Conservation (phyloP, 495 filamentous ascomycete species). For the Zalerion maritima region DNA sequence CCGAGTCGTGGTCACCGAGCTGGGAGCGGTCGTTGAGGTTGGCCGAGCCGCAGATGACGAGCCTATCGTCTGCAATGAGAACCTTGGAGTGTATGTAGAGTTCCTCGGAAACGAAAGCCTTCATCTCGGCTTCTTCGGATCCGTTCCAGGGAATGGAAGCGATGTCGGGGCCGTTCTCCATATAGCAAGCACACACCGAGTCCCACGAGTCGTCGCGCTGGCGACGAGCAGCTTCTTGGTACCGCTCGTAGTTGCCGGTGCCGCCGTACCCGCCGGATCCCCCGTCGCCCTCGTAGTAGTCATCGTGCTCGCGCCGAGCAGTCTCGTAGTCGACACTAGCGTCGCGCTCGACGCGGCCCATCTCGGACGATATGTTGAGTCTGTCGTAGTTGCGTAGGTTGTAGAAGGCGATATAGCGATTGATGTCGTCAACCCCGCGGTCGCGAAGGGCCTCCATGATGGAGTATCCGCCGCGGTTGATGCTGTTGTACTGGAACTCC, state of each 20-base stretch:
- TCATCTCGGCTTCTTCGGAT: constrained; percentile 55
- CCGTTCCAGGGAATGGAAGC: constrained; percentile 69
- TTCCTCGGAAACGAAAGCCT: constrained; percentile 84
- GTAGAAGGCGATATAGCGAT: constrained; percentile 85
- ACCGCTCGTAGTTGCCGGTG: constrained; percentile 31
- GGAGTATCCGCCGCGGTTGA: constrained; percentile 72
- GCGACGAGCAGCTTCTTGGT: constrained; percentile 50
- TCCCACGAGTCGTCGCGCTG: constrained; percentile 49
- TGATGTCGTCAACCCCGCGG: constrained; percentile 50
- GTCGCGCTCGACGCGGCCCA: constrained; percentile 47
- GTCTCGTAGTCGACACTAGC: constrained; percentile 62
- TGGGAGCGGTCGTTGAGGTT: constrained; percentile 94
- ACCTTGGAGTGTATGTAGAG: constrained; percentile 92
- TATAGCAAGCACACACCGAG: constrained; percentile 67
- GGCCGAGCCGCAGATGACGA: constrained; percentile 82
- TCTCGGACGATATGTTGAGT: constrained; percentile 55
- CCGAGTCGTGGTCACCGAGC: constrained; percentile 69
- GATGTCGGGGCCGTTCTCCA: constrained; percentile 66
- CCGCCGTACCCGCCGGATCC: too few relatives aligned
- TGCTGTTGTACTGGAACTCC: constrained; percentile 85
- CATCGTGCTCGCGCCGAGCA: constrained; percentile 53
- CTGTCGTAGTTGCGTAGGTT: constrained; percentile 89
- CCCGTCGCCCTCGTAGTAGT: too few relatives aligned
- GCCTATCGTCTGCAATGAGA: constrained; percentile 78
- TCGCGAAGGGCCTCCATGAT: constrained; percentile 69